Percentiles rank a stretch among this genome's conserved stretches.
phyloP scores from a whole-genome alignment of 768 basidiomycete species.

The Heimioporus sp. region DNA sequence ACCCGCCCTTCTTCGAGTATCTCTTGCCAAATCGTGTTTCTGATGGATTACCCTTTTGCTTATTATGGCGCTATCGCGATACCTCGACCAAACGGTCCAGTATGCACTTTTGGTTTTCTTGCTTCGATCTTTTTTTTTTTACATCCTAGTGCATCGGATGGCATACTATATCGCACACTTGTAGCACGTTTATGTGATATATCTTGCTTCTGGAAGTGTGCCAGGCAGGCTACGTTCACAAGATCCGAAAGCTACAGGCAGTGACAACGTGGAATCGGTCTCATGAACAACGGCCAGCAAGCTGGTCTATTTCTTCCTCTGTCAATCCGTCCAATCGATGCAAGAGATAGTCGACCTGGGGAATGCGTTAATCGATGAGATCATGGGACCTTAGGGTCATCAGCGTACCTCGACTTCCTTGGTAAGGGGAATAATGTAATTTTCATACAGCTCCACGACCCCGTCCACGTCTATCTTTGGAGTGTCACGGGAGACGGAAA shows the following conservation, averaged over 20 bases:
- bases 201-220: conserved; percentile 17
- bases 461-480: conserved; percentile 89
- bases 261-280: not conserved
- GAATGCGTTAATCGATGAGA: conserved; percentile 1
- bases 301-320: conserved; percentile 70
- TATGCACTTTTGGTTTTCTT: conserved; percentile 22
- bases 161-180: conserved; percentile 18
- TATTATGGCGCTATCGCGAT: conserved; percentile 15
- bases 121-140: conserved; percentile 9
- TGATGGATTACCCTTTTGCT: conserved; percentile 1
- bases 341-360: conserved; percentile 93
- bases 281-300: conserved; percentile 33
- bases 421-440: conserved; percentile 94
- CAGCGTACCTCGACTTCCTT: conserved; percentile 92
- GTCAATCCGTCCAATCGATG: conserved; percentile 84
- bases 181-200: conserved; percentile 23
- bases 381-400: not conserved
- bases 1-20: conserved; percentile 9
- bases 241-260: conserved; percentile 1
- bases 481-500: conserved; percentile 33
- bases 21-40: conserved; percentile 5
- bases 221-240: conserved; percentile 5
- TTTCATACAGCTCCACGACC: conserved; percentile 91
- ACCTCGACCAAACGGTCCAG: conserved; percentile 9
- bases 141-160: conserved; percentile 12